Conservation (phyloP, 306 rosid species). For the Corylus avellana region DNA sequence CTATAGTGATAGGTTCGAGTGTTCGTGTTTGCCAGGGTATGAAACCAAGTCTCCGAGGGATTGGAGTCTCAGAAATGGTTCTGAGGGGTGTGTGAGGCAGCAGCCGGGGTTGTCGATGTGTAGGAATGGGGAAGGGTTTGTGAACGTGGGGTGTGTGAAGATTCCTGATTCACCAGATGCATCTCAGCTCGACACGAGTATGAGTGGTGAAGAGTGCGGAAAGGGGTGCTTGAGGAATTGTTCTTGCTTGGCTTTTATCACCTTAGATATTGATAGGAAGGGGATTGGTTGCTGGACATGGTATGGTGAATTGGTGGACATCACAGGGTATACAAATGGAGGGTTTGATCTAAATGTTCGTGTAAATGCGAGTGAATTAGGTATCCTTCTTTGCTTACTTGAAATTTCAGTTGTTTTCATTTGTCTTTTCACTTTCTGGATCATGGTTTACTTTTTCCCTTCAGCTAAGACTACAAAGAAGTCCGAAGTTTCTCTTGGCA, state of each 20-base stretch:
- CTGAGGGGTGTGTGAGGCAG: constrained; percentile 15
- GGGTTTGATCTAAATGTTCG: constrained; percentile 32
- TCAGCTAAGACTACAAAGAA: not conserved
- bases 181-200: not conserved
- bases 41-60: too few species aligned
- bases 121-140: constrained; percentile 23
- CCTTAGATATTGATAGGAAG: not conserved
- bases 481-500: not conserved
- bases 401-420: not conserved
- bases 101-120: constrained; percentile 2
- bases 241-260: constrained; percentile 32
- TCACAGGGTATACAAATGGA: not conserved
- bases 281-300: constrained; percentile 31
- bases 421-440: not conserved
- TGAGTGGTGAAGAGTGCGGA: constrained; percentile 14
- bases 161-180: not conserved
- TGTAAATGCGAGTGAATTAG: constrained; percentile 19
- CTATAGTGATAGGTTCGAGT: not conserved
- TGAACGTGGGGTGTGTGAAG: not conserved
- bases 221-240: constrained; percentile 33
- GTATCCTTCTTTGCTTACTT: not conserved
- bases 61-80: too few species aligned
- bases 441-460: not conserved
- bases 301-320: constrained; percentile 32
- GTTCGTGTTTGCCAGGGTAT: constrained; percentile 18